Percentiles rank a stretch among this genome's conserved stretches.
phyloP scores from a whole-genome alignment of 2,329 filamentous ascomycete species.

The Didymella pinodella region DNA sequence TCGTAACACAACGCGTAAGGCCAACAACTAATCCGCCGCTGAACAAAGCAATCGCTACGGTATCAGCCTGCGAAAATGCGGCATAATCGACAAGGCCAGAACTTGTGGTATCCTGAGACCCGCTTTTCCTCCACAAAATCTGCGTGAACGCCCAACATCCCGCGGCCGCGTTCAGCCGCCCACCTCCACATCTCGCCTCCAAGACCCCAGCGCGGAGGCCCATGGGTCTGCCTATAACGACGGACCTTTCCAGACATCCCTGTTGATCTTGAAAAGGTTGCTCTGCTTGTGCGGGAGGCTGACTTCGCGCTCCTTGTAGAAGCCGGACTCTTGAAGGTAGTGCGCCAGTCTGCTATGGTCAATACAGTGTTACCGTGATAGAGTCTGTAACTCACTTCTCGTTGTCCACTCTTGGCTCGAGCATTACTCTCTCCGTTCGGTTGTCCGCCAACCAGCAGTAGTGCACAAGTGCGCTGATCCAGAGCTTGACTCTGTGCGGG shows the following conservation, averaged over 20 bases:
- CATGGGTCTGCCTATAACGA: conserved; percentile 29
- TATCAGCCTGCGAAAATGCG: conserved; percentile 3
- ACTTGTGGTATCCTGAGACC: conserved; percentile 29
- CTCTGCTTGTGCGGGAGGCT: conserved; percentile 92
- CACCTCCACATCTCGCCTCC: conserved; percentile 14
- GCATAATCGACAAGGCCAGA: conserved; percentile 20
- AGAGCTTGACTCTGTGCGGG: conserved; percentile 75
- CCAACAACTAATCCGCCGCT: conserved; percentile 14
- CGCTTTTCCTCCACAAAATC: conserved; percentile 32
- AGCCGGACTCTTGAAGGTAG: conserved; percentile 77
- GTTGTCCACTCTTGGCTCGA: conserved; percentile 94
- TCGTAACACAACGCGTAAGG: conserved; percentile 5
- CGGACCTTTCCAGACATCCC: conserved; percentile 73
- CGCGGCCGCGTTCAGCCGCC: conserved; percentile 15
- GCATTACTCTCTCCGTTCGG: conserved; percentile 80
- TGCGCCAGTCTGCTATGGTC: conserved; percentile 65
- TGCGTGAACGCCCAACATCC: conserved; percentile 26
- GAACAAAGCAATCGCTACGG: conserved; percentile 1
- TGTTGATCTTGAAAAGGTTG: conserved; percentile 79
- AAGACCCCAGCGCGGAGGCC: conserved; percentile 16
- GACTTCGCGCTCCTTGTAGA: conserved; percentile 85
- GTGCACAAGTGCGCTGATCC: conserved; percentile 88
- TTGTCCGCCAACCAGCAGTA: conserved; percentile 80
- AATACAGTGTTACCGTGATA: conserved; percentile 7
- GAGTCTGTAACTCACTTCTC: conserved; percentile 69